These are phyloP conservation scores for Penicillium expansum DNA, from an alignment of 2,329 filamentous ascomycete species.

Conservation along the genomic window DNA sequence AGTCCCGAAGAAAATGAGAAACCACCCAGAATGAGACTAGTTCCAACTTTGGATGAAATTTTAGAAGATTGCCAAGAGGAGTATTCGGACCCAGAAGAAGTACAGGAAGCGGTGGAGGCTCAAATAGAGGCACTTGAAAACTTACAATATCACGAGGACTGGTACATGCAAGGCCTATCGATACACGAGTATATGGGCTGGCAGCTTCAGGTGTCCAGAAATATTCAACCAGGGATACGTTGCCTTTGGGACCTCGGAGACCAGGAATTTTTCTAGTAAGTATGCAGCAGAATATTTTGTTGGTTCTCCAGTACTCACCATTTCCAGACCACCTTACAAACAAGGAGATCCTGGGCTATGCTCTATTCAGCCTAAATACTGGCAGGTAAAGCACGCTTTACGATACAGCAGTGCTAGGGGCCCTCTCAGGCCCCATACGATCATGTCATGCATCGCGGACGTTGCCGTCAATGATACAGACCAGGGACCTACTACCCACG, in stretches of 20 bases:
- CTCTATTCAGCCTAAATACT: not conserved
- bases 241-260: not conserved
- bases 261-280: not conserved
- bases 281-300: not conserved
- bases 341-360: not conserved
- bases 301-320: not conserved
- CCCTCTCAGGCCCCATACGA: not conserved
- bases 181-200: not conserved
- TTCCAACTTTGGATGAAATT: not conserved
- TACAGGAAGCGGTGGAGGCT: not conserved
- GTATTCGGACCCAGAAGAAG: not conserved
- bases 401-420: not conserved
- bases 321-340: not conserved
- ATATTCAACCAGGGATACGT: not conserved
- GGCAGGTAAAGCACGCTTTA: not conserved
- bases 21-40: not conserved
- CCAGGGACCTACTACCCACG: not conserved
- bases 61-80: not conserved
- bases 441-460: not conserved
- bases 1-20: not conserved
- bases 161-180: not conserved
- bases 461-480: not conserved
- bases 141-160: not conserved
- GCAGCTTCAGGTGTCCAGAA: not conserved
- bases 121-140: not conserved